phyloP scores from a whole-genome alignment of 2,329 filamentous ascomycete species.

The Furcasterigmium sp. region DNA sequence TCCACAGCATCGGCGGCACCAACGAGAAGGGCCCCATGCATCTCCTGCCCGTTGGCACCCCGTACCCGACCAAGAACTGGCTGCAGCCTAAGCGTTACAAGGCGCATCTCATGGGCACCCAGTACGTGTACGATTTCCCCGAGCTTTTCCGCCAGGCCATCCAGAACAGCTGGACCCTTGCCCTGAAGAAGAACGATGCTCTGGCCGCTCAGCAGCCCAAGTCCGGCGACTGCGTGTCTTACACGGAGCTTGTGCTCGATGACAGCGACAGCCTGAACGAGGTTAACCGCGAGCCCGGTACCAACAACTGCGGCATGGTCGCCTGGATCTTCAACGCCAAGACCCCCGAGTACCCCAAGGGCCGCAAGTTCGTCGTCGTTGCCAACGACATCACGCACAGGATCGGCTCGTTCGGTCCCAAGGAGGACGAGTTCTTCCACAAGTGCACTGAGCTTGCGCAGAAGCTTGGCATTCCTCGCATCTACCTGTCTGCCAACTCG shows the following conservation, averaged over 20 bases:
- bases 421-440: conserved; percentile 97
- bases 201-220: conserved; percentile 77
- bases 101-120: conserved; percentile 97
- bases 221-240: conserved; percentile 86
- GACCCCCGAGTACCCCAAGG: conserved; percentile 91
- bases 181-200: conserved; percentile 65
- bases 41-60: conserved; percentile 80
- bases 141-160: conserved; percentile 98
- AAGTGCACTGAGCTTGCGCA: conserved; percentile 97
- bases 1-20: conserved; percentile 94
- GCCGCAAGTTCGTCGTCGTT: conserved; percentile 89
- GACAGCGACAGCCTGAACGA: conserved; percentile 89
- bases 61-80: conserved; percentile 97
- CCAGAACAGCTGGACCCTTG: conserved; percentile 86
- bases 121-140: conserved; percentile 99
- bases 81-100: conserved; percentile 99
- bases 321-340: conserved; percentile 94
- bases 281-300: conserved; percentile 90
- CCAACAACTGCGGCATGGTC: conserved; percentile 96
- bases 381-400: conserved; percentile 99
- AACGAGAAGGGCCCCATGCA: conserved; percentile 96
- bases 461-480: conserved; percentile 89
- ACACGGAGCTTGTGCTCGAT: conserved; percentile 90
- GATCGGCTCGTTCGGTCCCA: conserved; percentile 95
- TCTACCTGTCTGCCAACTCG: conserved; percentile 98